These are phyloP conservation scores for Colletotrichum destructivum DNA, from an alignment of 2,329 filamentous ascomycete genomes.

Conservation along the genomic window DNA sequence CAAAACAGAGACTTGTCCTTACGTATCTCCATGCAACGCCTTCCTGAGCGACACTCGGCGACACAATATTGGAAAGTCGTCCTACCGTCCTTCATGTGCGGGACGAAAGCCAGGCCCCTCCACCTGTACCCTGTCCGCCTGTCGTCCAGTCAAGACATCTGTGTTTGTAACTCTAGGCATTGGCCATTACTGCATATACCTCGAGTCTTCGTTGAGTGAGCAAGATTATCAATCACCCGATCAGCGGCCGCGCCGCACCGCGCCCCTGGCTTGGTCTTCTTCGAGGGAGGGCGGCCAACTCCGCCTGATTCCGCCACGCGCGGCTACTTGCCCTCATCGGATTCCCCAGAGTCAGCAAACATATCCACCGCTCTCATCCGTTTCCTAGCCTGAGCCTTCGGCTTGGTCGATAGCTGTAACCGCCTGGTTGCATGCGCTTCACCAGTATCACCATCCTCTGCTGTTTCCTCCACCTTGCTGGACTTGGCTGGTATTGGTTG, in stretches of 20 bases:
- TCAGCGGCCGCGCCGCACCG: constrained; percentile 17
- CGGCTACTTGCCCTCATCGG: constrained; percentile 51
- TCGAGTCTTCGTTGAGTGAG: constrained; percentile 28
- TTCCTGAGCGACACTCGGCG: constrained; percentile 13
- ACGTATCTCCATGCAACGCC: constrained; percentile 13
- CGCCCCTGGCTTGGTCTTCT: constrained; percentile 11
- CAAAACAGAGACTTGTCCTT: neutral
- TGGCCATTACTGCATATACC: constrained; percentile 24
- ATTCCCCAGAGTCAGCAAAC: constrained; percentile 84
- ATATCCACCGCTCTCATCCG: constrained; percentile 86
- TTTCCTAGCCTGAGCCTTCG: constrained; percentile 62
- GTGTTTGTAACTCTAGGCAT: constrained; percentile 26
- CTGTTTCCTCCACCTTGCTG: constrained; percentile 26
- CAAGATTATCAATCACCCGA: constrained; percentile 30
- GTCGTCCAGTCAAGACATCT: constrained; percentile 29
- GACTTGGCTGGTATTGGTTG: constrained; percentile 34
- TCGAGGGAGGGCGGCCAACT: neutral
- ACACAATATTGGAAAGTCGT: neutral
- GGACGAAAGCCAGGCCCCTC: constrained; percentile 26
- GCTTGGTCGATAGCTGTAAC: constrained; percentile 47
- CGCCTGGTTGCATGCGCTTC: constrained; percentile 27
- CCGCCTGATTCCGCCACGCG: constrained; percentile 15
- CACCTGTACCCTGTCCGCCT: constrained; percentile 29
- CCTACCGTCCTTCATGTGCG: constrained; percentile 7
- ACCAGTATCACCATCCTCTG: constrained; percentile 42